phyloP scores from a whole-genome alignment of 306 rosid genomes.

The Glycine soja region DNA sequence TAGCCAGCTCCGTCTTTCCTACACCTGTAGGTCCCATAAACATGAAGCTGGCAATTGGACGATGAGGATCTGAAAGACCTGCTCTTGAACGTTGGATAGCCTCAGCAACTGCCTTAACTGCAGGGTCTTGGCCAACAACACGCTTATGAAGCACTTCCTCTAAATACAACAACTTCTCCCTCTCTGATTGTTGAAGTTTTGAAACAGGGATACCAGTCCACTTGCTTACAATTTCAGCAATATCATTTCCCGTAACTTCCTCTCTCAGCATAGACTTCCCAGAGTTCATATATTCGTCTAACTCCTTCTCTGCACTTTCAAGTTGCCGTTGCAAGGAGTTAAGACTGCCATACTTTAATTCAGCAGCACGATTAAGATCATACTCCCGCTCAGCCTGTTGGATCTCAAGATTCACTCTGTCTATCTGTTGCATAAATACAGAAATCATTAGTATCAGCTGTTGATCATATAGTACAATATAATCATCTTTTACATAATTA shows the following conservation, averaged over 20 bases:
- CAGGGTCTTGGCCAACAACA: slow-evolving; percentile 97
- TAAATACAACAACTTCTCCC: slow-evolving; percentile 85
- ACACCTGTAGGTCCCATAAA: slow-evolving; percentile 99
- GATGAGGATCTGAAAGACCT: slow-evolving; percentile 95
- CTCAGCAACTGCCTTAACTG: slow-evolving; percentile 89
- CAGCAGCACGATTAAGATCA: slow-evolving; percentile 97
- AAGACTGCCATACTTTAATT: slow-evolving; percentile 88
- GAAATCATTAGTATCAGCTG: slow-evolving; percentile 16
- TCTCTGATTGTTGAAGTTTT: slow-evolving; percentile 93
- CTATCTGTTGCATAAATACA: slow-evolving; percentile 65
- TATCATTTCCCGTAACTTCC: slow-evolving; percentile 88
- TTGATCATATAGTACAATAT: slow-evolving; percentile 8
- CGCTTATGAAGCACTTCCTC: slow-evolving; percentile 96
- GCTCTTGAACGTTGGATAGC: slow-evolving; percentile 98
- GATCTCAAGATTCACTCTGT: slow-evolving; percentile 94
- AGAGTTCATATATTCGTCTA: slow-evolving; percentile 82
- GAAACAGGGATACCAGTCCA: slow-evolving; percentile 99
- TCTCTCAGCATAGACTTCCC: slow-evolving; percentile 98
- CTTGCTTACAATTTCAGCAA: slow-evolving; percentile 97
- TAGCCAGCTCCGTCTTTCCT: slow-evolving; percentile 96
- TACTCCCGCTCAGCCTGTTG: slow-evolving; percentile 98
- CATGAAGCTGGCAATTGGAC: slow-evolving; percentile 99
- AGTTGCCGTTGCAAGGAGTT: slow-evolving; percentile 94
- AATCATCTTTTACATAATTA: background rate
- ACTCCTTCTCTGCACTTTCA: slow-evolving; percentile 76